Evolutionary conservation across 768 basidiomycete genomes (phyloP).

Genomic region (Gyrodon lividus): DNA sequence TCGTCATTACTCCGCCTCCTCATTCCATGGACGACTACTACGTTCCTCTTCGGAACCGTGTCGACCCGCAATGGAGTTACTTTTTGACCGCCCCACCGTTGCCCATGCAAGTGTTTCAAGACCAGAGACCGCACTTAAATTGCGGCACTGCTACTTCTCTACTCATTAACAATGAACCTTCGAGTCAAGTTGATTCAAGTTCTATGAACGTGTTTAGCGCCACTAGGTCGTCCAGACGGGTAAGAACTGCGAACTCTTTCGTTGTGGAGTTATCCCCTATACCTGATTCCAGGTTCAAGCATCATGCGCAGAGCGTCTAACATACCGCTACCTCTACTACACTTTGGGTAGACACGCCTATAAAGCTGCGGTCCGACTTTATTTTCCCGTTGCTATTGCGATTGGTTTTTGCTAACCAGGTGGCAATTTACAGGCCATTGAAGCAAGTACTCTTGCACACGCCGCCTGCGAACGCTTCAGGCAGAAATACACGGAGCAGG

Average conservation of each 20-base stretch:
- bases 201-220: neutral
- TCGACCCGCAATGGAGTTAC: constrained; percentile 34
- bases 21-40: constrained; percentile 37
- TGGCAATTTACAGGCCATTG: constrained; percentile 36
- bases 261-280: constrained; percentile 22
- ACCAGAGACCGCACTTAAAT: neutral
- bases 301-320: constrained; percentile 30
- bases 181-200: neutral
- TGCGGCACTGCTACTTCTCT: neutral
- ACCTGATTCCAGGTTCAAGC: constrained; percentile 18
- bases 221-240: neutral
- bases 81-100: constrained; percentile 39
- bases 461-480: constrained; percentile 42
- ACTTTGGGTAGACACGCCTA: constrained; percentile 34
- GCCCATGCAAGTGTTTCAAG: constrained; percentile 4
- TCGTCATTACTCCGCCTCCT: constrained; percentile 51
- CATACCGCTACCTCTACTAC: no score
- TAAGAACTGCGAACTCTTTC: neutral
- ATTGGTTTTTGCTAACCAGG: constrained; percentile 1
- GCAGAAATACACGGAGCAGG: constrained; percentile 30
- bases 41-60: constrained; percentile 36
- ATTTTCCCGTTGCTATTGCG: neutral
- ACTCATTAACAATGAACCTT: neutral
- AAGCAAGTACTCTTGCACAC: constrained; percentile 38
- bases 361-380: constrained; percentile 39